Percentiles rank a stretch among this genome's conserved stretches.
phyloP scores from a whole-genome alignment of 257 asterid genomes.

The Lantana camara region DNA sequence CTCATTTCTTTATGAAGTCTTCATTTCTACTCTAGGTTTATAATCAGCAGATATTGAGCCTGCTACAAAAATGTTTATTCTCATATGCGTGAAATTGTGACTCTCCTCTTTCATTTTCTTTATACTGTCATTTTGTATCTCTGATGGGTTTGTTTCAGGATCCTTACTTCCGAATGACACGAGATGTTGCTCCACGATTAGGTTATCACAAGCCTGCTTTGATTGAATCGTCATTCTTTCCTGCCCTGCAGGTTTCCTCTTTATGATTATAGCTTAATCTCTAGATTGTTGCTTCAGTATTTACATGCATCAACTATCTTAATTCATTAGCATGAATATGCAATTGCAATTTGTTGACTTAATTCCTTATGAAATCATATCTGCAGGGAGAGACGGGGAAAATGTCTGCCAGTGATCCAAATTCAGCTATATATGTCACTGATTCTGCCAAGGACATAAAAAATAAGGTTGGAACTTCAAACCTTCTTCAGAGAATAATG shows the following conservation, averaged over 20 bases:
- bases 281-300: too few species aligned
- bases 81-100: too few species aligned
- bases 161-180: conserved; percentile 98
- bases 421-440: conserved; percentile 90
- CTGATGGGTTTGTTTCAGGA: conserved; percentile 53
- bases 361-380: conserved; percentile 13
- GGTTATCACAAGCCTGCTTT: conserved; percentile 90
- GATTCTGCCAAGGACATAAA: conserved; percentile 84
- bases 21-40: too few species aligned
- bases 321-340: too few species aligned
- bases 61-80: too few species aligned
- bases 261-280: too few species aligned
- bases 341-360: too few species aligned
- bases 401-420: conserved; percentile 95
- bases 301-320: too few species aligned
- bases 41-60: too few species aligned
- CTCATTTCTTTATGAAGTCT: too few species aligned
- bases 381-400: conserved; percentile 91
- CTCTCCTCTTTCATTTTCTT: too few species aligned
- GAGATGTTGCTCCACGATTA: conserved; percentile 96
- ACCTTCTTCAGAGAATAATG: neutral
- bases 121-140: too few species aligned
- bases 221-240: conserved; percentile 93
- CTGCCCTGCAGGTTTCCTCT: conserved; percentile 87
- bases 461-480: conserved; percentile 60